Conservation (phyloP, 495 filamentous ascomycete species). For the Penicillium silybi region DNA sequence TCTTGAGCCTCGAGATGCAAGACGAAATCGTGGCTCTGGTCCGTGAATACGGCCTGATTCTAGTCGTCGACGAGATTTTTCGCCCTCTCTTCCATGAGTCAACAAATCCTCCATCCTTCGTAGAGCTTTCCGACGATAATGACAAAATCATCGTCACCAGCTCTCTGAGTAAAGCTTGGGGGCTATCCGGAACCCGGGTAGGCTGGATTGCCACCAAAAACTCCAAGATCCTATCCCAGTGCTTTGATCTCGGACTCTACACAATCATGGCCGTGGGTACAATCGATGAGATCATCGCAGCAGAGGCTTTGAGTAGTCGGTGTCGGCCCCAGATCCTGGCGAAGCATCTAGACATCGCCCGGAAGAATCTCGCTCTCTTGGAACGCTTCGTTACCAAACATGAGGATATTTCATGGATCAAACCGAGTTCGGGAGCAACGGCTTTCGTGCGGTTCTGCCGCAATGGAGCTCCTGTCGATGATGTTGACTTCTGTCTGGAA, state of each 20-base stretch:
- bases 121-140: background rate
- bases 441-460: slow-evolving; percentile 4
- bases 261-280: slow-evolving; percentile 4
- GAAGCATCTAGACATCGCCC: slow-evolving; percentile 3
- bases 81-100: slow-evolving; percentile 8
- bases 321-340: slow-evolving; percentile 4
- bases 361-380: slow-evolving; percentile 2
- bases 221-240: background rate
- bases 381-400: background rate
- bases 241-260: slow-evolving; percentile 2
- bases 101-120: slow-evolving; percentile 6
- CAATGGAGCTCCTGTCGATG: slow-evolving; percentile 4
- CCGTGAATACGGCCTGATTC: background rate
- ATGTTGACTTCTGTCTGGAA: slow-evolving; percentile 9
- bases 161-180: slow-evolving; percentile 18
- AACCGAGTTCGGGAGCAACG: slow-evolving; percentile 5
- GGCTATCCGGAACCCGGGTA: slow-evolving; percentile 8
- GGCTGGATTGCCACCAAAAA: slow-evolving; percentile 13
- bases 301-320: slow-evolving; percentile 8
- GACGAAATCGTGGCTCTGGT: slow-evolving; percentile 7
- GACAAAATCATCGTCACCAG: slow-evolving; percentile 9
- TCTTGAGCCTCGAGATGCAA: background rate
- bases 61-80: slow-evolving; percentile 16
- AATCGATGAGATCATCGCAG: slow-evolving; percentile 4
- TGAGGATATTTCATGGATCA: slow-evolving; percentile 4